Evolutionary conservation across 2,329 filamentous ascomycete species (phyloP).

Genomic region (Pleoardoris graminearum): DNA sequence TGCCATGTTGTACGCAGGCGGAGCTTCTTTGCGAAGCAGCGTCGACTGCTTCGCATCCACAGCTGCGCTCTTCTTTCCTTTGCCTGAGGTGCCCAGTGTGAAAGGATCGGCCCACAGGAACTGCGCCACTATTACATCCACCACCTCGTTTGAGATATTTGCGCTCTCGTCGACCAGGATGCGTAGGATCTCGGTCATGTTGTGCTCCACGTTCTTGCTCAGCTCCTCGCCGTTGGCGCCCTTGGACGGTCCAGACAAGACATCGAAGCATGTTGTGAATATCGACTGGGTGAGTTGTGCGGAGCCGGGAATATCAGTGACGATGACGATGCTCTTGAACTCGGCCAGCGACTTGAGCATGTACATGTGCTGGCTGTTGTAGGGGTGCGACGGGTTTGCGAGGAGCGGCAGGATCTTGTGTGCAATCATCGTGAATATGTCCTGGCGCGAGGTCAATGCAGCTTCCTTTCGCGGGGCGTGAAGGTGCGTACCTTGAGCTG

Average conservation of each 20-base stretch:
- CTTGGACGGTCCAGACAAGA: constrained; percentile 77
- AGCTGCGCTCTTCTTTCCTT: constrained; percentile 58
- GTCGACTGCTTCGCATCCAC: constrained; percentile 79
- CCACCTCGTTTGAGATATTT: constrained; percentile 75
- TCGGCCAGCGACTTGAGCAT: constrained; percentile 86
- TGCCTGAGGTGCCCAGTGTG: constrained; percentile 46
- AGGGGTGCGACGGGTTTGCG: constrained; percentile 82
- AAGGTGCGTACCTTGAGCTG: constrained; percentile 77
- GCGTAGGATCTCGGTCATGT: constrained; percentile 83
- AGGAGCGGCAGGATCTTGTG: constrained; percentile 81
- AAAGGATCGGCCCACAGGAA: constrained; percentile 85
- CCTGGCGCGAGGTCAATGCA: constrained; percentile 56
- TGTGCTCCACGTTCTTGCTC: constrained; percentile 89
- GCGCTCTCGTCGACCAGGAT: constrained; percentile 85
- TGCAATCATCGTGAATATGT: constrained; percentile 90
- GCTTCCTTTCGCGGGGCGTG: not conserved
- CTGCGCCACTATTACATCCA: constrained; percentile 93
- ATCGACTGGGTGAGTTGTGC: constrained; percentile 73
- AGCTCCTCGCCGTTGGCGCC: constrained; percentile 77
- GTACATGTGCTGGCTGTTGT: constrained; percentile 91
- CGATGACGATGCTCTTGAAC: constrained; percentile 90
- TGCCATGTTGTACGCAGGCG: constrained; percentile 93
- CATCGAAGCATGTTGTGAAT: constrained; percentile 90
- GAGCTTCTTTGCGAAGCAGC: constrained; percentile 82
- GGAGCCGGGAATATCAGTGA: constrained; percentile 82